Conservation (phyloP, 208 protist species). For the Acanthamoeba pearcei region DNA sequence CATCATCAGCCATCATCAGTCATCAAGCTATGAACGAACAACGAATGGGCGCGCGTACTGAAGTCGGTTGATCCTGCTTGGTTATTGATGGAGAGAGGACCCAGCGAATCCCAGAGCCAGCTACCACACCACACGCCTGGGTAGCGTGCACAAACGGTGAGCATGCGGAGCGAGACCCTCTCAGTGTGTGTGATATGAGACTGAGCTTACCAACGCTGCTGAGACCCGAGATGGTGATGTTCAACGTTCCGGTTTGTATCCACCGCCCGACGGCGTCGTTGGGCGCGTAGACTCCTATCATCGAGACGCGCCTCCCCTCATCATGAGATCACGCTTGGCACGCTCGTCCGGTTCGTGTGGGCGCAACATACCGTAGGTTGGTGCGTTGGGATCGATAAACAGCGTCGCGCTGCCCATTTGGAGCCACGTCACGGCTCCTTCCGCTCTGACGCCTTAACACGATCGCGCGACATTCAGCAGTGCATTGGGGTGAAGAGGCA, state of each 20-base stretch:
- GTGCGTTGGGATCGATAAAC: neutral
- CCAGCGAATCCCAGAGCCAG: neutral
- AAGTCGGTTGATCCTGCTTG: neutral
- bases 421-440: neutral
- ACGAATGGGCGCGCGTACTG: neutral
- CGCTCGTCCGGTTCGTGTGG: neutral
- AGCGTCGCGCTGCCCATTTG: neutral
- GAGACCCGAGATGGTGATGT: neutral
- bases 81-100: neutral
- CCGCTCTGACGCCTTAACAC: neutral
- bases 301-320: too few relatives aligned
- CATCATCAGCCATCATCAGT: too few relatives aligned
- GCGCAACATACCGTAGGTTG: neutral
- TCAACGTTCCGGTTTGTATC: neutral
- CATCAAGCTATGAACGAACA: neutral
- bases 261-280: neutral
- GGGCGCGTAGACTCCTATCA: neutral
- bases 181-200: neutral
- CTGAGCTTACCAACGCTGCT: neutral
- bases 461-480: neutral
- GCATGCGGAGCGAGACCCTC: neutral
- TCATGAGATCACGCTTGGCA: neutral
- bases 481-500: too few relatives aligned
- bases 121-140: neutral
- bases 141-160: neutral